phyloP scores from a whole-genome alignment of 148 eudicot genomes.

The Cornus kousa region DNA sequence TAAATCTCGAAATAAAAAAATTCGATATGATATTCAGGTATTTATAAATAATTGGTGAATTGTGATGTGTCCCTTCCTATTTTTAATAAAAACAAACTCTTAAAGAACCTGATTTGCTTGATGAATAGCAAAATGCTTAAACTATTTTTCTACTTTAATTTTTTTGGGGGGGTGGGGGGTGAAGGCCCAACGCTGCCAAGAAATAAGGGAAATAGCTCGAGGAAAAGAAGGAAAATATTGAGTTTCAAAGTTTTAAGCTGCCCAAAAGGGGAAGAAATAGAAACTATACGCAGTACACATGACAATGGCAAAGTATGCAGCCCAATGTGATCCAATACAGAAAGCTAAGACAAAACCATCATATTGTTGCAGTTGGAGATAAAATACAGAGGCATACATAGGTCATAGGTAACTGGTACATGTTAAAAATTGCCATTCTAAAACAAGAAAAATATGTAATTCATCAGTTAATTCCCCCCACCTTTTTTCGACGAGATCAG shows the following conservation, averaged over 20 bases:
- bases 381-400: neutral
- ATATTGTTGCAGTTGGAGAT: neutral
- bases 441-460: neutral
- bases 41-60: neutral
- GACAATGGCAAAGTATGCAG: neutral
- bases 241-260: neutral
- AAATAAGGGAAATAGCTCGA: too few species aligned
- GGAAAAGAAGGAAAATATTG: too few species aligned
- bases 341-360: neutral
- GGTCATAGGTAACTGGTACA: neutral
- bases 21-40: too few species aligned
- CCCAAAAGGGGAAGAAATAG: neutral
- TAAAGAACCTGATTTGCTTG: neutral
- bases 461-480: constrained; percentile 18
- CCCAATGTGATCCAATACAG: neutral
- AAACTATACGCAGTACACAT: too few species aligned
- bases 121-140: neutral
- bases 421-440: neutral
- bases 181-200: too few species aligned
- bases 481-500: constrained; percentile 94
- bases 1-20: neutral
- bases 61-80: neutral
- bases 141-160: neutral
- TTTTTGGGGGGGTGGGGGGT: too few species aligned
- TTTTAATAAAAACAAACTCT: neutral